phyloP scores from a whole-genome alignment of 768 basidiomycete genomes.

The Kwoniella heveanensis region DNA sequence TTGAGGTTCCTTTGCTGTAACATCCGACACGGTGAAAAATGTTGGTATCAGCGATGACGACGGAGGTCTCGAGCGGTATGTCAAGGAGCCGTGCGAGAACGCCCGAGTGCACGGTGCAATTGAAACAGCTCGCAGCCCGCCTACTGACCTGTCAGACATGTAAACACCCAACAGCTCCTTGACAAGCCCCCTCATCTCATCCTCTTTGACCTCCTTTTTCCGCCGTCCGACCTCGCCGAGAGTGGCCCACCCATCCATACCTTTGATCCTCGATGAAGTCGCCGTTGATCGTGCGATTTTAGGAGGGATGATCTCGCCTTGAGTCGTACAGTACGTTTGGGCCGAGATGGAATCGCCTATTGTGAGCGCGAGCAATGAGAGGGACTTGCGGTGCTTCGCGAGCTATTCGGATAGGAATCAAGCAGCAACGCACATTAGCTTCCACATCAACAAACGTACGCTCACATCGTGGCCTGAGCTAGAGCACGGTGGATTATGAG shows the following conservation, averaged over 20 bases:
- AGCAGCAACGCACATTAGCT: constrained; percentile 6
- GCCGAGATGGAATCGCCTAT: constrained; percentile 75
- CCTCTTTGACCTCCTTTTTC: constrained; percentile 58
- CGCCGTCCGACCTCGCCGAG: constrained; percentile 56
- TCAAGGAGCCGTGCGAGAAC: no score
- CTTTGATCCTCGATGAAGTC: constrained; percentile 59
- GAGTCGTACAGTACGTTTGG: constrained; percentile 80
- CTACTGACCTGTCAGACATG: constrained; percentile 72
- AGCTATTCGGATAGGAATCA: constrained; percentile 54
- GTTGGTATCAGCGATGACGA: no score
- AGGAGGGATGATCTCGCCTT: constrained; percentile 71
- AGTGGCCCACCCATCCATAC: constrained; percentile 62
- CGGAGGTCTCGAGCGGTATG: no score
- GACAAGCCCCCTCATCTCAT: constrained; percentile 65
- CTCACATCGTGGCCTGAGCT: no score
- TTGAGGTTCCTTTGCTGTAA: constrained; percentile 62
- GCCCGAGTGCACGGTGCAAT: no score
- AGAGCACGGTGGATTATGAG: no score
- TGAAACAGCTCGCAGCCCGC: neutral
- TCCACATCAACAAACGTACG: neutral
- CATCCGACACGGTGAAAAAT: no score
- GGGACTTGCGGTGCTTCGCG: constrained; percentile 65
- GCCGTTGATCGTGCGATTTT: constrained; percentile 64
- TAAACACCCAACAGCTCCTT: constrained; percentile 77
- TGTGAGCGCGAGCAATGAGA: constrained; percentile 68